phyloP scores from a whole-genome alignment of 306 rosid species.

The Mimosa bimucronata region DNA sequence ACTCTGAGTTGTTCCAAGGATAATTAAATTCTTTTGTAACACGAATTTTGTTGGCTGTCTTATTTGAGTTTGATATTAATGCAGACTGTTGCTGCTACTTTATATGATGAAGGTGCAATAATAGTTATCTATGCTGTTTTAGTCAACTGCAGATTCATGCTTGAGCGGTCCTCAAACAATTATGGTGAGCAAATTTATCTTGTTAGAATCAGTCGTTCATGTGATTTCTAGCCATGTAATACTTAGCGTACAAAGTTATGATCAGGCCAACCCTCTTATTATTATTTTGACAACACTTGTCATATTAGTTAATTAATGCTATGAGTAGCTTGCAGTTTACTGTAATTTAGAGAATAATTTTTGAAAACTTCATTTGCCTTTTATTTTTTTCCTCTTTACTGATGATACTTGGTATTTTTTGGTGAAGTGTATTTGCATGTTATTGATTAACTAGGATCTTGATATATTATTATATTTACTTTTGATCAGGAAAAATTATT shows the following conservation, averaged over 20 bases:
- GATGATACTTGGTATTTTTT: slow-evolving; percentile 15
- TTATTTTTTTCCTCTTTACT: slow-evolving; percentile 22
- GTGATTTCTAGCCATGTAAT: slow-evolving; percentile 19
- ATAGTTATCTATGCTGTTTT: slow-evolving; percentile 79
- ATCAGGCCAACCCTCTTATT: slow-evolving; percentile 6
- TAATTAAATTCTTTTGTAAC: slow-evolving; percentile 35
- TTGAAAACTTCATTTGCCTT: neutral
- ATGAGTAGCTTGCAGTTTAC: neutral
- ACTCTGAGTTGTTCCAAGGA: slow-evolving; percentile 29
- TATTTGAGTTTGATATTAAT: slow-evolving; percentile 42
- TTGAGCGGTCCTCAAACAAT: slow-evolving; percentile 91
- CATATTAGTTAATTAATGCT: slow-evolving; percentile 20
- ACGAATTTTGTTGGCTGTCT: slow-evolving; percentile 15
- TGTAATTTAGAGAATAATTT: slow-evolving; percentile 2
- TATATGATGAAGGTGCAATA: slow-evolving; percentile 91
- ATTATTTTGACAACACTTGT: slow-evolving; percentile 6
- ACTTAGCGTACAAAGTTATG: neutral
- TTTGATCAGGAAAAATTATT: neutral
- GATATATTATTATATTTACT: neutral
- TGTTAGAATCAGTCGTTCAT: slow-evolving; percentile 9
- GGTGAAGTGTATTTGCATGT: slow-evolving; percentile 11
- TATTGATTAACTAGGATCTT: slow-evolving; percentile 16
- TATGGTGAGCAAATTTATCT: slow-evolving; percentile 62
- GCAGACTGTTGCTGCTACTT: slow-evolving; percentile 80
- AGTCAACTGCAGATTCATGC: slow-evolving; percentile 90